Base-by-base conservation (phyloP, 2,329 filamentous ascomycete genomes). In the Scytalidium lignicola region DNA sequence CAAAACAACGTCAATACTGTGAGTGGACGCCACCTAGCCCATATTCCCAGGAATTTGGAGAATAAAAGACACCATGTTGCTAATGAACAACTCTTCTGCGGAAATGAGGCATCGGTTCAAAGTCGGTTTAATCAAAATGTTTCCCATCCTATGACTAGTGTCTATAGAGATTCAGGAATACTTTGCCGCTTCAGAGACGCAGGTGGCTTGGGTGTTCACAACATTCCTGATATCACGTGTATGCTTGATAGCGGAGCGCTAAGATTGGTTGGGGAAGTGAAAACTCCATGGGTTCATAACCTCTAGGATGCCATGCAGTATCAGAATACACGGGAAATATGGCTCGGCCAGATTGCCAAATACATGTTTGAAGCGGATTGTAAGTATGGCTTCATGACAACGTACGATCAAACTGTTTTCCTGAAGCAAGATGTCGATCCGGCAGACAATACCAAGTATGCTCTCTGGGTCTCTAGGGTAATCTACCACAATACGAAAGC, bases 121-220 rank as follows among this genome's bases (percentile, higher is more conserved):
- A 15, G 7, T 21, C 39, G 39, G n/a, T 41, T 41, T 15, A 7
- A 7, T 18, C 39, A 41, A 21, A 41, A 41, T 41, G 39, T 41
- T 7, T 41, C 7, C 39, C 39, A 41, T 41, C 39, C 39, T 8
- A 18, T 41, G 39, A 41, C 39, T 15, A 41, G 17, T 41, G 19
- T 41, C 7, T 41, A 41, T n/a, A 18, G 39, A 21, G 39, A 41
- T 41, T 7, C n/a, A 9, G 39, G 39, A 41, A 41, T 41, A 41
- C 39, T 41, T 15, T 41, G 39, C n/a, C 7, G 39, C 6, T 41
- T 41, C n/a, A 15, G 39, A 21, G 39, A 41, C 39, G 39, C 7
- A 7, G n/a, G n/a, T 6, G 39, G 17, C n/a, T 65, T 2, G 7
- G 26, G 7, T 7, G 26, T 7, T 7, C 26, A 28, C 13, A 28